Conservation (phyloP, 495 filamentous ascomycete species). For the Neurospora tetraspora region DNA sequence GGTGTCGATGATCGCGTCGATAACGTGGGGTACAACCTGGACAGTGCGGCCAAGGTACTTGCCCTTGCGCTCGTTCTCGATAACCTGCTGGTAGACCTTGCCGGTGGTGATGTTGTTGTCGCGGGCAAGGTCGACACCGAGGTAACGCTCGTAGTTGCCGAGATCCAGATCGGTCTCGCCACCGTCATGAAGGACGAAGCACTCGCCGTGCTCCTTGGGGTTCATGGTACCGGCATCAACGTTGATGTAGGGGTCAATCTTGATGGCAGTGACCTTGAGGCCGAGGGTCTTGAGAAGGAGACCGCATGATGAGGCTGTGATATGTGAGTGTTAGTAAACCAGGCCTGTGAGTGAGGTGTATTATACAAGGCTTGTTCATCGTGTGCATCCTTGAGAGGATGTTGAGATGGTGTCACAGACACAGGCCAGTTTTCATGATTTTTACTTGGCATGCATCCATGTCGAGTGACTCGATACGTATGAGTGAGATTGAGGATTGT, state of each 20-base stretch:
- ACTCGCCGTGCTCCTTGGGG: constrained; percentile 51
- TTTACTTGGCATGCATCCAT: constrained; percentile 6
- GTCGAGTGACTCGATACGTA: constrained; percentile 4
- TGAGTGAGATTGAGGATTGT: constrained; percentile 4
- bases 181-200: constrained; percentile 29
- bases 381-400: not conserved
- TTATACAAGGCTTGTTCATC: constrained; percentile 1
- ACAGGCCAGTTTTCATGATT: not conserved
- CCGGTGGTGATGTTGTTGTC: constrained; percentile 94
- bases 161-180: constrained; percentile 66
- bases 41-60: constrained; percentile 89
- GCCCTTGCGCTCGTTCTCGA: constrained; percentile 61
- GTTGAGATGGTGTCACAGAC: constrained; percentile 1
- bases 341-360: constrained; percentile 2
- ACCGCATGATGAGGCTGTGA: constrained; percentile 37
- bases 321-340: not conserved
- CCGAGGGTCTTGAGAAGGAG: constrained; percentile 78
- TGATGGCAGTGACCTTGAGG: constrained; percentile 39
- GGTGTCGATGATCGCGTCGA: constrained; percentile 86
- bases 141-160: constrained; percentile 77
- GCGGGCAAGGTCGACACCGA: constrained; percentile 52
- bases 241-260: constrained; percentile 78
- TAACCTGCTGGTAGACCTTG: constrained; percentile 87
- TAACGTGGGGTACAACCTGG: constrained; percentile 87
- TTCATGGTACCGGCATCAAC: constrained; percentile 66